Percentiles rank a stretch among this genome's conserved stretches.
phyloP scores from a whole-genome alignment of 2,329 filamentous ascomycete genomes.

The Aureobasidium sp. region DNA sequence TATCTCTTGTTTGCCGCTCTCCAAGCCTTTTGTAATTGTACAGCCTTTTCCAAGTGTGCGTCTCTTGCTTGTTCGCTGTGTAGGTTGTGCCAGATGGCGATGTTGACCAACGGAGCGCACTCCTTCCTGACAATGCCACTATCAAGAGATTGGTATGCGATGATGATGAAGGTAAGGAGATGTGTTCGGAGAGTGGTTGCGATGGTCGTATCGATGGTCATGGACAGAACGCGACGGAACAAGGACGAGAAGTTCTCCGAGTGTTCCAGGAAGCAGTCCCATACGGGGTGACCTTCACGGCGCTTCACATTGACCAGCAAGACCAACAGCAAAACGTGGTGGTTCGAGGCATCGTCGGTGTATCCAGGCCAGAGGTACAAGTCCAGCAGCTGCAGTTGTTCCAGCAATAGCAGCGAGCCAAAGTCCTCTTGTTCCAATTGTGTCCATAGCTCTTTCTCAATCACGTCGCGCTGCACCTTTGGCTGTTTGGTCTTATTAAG shows the following conservation, averaged over 20 bases:
- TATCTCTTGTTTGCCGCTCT: slow-evolving; percentile 77
- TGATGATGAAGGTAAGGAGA: slow-evolving; percentile 81
- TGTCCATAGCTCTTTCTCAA: slow-evolving; percentile 88
- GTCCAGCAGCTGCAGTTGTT: slow-evolving; percentile 85
- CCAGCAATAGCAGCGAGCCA: slow-evolving; percentile 68
- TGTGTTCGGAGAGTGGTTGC: slow-evolving; percentile 54
- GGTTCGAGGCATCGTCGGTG: slow-evolving; percentile 78
- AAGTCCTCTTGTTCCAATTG: slow-evolving; percentile 75
- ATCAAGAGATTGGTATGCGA: slow-evolving; percentile 89
- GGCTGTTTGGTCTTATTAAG: slow-evolving; percentile 54
- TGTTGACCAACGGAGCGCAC: slow-evolving; percentile 89
- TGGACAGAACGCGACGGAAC: slow-evolving; percentile 81
- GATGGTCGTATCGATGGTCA: slow-evolving; percentile 55
- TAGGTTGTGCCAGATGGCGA: slow-evolving; percentile 91
- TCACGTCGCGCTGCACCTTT: slow-evolving; percentile 68
- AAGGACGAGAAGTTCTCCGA: slow-evolving; percentile 78
- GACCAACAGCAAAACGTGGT: slow-evolving; percentile 80
- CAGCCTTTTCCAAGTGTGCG: slow-evolving; percentile 58
- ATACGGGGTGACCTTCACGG: slow-evolving; percentile 77
- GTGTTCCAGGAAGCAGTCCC: slow-evolving; percentile 70
- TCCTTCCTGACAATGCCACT: slow-evolving; percentile 85
- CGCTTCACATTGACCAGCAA: slow-evolving; percentile 82
- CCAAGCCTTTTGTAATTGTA: slow-evolving; percentile 84
- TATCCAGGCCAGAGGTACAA: slow-evolving; percentile 95
- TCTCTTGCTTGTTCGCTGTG: slow-evolving; percentile 70